Evolutionary conservation across 257 asterid genomes (phyloP).

Genomic region (Salvia rosmarinus): DNA sequence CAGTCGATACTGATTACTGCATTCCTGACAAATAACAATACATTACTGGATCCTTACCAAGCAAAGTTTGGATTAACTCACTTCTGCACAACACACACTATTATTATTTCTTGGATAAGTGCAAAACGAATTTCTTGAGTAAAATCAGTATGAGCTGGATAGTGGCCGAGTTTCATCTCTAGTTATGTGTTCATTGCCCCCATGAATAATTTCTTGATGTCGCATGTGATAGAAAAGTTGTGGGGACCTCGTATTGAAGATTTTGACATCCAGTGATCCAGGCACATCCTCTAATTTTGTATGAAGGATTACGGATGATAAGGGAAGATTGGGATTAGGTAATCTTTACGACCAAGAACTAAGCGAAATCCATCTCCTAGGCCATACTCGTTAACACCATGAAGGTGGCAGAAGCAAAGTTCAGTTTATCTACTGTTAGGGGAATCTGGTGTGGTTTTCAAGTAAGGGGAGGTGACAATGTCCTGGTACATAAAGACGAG

Average conservation of each 20-base stretch:
- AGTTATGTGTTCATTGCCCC: background rate
- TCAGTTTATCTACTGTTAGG: background rate
- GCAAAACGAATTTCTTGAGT: background rate
- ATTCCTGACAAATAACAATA: background rate
- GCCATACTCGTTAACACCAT: background rate
- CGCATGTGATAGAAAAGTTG: background rate
- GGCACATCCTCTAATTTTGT: background rate
- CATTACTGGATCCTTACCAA: background rate
- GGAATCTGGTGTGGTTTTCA: background rate
- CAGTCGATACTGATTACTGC: background rate
- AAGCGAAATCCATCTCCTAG: background rate
- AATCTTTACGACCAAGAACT: background rate
- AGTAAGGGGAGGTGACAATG: background rate
- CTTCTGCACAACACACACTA: background rate
- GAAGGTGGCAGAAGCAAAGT: constrained; percentile 1
- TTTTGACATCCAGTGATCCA: constrained; percentile 18
- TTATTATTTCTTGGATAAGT: background rate
- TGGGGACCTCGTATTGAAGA: background rate
- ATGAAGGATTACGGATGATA: background rate
- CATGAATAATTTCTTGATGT: background rate
- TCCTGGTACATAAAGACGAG: background rate
- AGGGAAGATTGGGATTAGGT: background rate
- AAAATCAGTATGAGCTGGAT: background rate
- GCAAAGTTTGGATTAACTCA: background rate
- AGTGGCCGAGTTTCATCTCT: constrained; percentile 4